These are phyloP conservation scores for Hordeum marinum DNA, from an alignment of 176 grass and related monocot species.

Conservation along the genomic window DNA sequence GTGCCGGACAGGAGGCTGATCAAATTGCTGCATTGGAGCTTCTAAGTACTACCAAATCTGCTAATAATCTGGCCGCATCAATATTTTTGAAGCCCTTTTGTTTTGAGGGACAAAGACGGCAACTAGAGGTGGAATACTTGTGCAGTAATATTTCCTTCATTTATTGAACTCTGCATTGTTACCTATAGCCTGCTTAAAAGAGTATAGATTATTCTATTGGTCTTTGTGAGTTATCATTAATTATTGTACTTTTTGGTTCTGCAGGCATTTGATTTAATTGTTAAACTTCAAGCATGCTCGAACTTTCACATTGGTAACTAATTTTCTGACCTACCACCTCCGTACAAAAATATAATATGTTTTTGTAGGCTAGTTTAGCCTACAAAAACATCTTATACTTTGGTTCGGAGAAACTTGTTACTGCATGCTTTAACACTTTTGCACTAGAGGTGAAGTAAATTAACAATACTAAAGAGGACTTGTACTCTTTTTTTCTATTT, in stretches of 20 bases:
- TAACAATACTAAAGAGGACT: neutral
- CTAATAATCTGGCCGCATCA: slow-evolving; percentile 65
- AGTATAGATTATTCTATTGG: neutral
- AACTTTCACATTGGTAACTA: slow-evolving; percentile 85
- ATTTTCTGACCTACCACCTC: neutral
- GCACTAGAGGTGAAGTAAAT: neutral
- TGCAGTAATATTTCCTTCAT: neutral
- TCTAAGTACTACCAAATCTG: slow-evolving; percentile 63
- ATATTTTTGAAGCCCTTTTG: slow-evolving; percentile 90
- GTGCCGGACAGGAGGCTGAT: slow-evolving; percentile 68
- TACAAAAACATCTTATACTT: no score
- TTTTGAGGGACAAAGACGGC: slow-evolving; percentile 90
- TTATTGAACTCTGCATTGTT: slow-evolving; percentile 13
- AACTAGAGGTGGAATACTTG: slow-evolving; percentile 55
- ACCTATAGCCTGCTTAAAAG: neutral
- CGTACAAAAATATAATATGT: no score
- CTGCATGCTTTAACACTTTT: neutral
- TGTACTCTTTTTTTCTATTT: neutral
- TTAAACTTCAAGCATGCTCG: slow-evolving; percentile 60
- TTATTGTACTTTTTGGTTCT: neutral
- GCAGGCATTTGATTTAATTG: slow-evolving; percentile 74
- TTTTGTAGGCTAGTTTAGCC: no score
- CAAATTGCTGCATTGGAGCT: slow-evolving; percentile 76
- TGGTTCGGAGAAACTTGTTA: neutral
- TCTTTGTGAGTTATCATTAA: slow-evolving; percentile 1